Evolutionary conservation across 129 eudicot genomes (phyloP).

Genomic region (Centrapalus pauciflorus): DNA sequence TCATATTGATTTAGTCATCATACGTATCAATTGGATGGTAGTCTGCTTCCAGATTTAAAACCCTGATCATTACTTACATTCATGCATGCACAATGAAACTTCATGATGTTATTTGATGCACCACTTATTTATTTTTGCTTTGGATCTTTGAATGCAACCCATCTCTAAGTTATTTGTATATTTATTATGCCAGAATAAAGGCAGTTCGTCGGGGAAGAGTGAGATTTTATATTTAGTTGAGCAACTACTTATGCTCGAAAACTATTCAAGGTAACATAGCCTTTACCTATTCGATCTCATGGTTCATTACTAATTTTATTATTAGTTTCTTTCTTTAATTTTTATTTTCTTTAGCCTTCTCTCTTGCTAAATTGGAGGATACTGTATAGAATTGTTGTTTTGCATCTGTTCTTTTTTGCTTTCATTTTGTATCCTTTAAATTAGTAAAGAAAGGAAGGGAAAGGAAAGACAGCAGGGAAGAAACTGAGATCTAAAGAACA

Average conservation of each 20-base stretch:
- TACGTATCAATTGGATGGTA: too few relatives aligned
- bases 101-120: slow-evolving; percentile 3
- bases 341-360: not conserved
- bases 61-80: not conserved
- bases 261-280: slow-evolving; percentile 25
- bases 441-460: too few relatives aligned
- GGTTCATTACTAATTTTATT: not conserved
- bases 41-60: too few relatives aligned
- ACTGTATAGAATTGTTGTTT: not conserved
- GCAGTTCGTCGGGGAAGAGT: slow-evolving; percentile 30
- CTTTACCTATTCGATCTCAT: slow-evolving; percentile 1
- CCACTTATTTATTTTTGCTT: not conserved
- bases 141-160: slow-evolving; percentile 3
- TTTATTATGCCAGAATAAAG: slow-evolving; percentile 14
- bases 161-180: not conserved
- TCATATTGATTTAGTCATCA: not conserved
- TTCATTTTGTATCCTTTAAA: not conserved
- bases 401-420: not conserved
- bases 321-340: not conserved
- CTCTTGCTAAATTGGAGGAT: not conserved
- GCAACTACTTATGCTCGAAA: slow-evolving; percentile 27
- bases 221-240: slow-evolving; percentile 33
- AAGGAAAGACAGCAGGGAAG: too few relatives aligned
- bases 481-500: too few relatives aligned
- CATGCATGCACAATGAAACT: not conserved